These are phyloP conservation scores for Aegilops sharonensis DNA, from an alignment of 176 grass and related monocot species.

Conservation along the genomic window DNA sequence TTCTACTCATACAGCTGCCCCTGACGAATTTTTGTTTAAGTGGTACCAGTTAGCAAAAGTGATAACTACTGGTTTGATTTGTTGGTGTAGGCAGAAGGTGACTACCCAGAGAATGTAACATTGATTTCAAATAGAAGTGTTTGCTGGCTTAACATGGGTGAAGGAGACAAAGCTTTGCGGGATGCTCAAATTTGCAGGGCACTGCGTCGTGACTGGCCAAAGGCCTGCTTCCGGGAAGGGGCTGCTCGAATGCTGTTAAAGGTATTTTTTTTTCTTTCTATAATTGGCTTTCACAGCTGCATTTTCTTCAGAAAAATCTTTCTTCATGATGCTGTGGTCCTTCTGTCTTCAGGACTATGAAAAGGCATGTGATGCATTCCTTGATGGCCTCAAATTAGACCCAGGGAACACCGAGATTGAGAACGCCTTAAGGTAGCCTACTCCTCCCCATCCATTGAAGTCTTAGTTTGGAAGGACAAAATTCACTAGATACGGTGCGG, in stretches of 20 bases:
- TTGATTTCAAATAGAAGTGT: slow-evolving; percentile 45
- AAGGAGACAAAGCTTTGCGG: slow-evolving; percentile 10
- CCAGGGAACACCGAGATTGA: slow-evolving; percentile 24
- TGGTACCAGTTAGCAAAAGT: background rate
- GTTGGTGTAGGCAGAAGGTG: slow-evolving; percentile 15
- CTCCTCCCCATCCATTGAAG: background rate
- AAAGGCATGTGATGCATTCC: slow-evolving; percentile 35
- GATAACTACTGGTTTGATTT: background rate
- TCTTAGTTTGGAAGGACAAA: background rate
- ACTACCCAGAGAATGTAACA: background rate
- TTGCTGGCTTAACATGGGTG: slow-evolving; percentile 40
- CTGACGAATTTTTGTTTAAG: background rate
- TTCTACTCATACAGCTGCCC: background rate
- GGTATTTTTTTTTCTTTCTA: background rate
- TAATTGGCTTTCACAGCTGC: background rate
- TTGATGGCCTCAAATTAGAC: slow-evolving; percentile 42
- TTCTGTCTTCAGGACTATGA: slow-evolving; percentile 40
- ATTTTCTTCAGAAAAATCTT: background rate
- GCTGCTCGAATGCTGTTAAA: slow-evolving; percentile 49
- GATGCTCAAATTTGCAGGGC: slow-evolving; percentile 38
- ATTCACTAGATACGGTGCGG: background rate
- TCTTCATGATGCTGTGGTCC: background rate
- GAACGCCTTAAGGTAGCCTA: slow-evolving; percentile 24
- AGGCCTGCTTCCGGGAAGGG: slow-evolving; percentile 39
- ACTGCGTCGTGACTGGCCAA: slow-evolving; percentile 30